Evolutionary conservation across 2,329 filamentous ascomycete species (phyloP), one percentile per base, ranked within the genome.

Genomic region (Lecanosticta acicola): DNA sequence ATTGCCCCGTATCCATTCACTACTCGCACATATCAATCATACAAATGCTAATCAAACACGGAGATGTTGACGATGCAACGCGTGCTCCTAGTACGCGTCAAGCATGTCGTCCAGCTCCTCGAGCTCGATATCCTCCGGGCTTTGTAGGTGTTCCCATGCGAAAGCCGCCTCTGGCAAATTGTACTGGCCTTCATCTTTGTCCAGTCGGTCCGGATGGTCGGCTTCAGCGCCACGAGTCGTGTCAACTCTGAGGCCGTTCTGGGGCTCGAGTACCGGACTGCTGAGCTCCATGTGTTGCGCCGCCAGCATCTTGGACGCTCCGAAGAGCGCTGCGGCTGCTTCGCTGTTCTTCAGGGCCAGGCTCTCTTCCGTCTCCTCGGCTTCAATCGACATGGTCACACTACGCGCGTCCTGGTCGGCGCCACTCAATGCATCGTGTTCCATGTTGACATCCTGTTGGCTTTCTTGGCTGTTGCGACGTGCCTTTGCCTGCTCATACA

Each of bases 71-170:
- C 37, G n/a, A n/a, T n/a, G n/a, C n/a, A n/a, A 18, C 17, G 16
- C 8, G n/a, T 19, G n/a, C 39, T 41, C 32, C 38, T 57, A 65
- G 39, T 63, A 66, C 26, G 56, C 83, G 62, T 86, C 83, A 60
- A 96, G 79, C 65, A 96, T 78, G 58, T 85, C 81, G 62, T 97
- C 91, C 18, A 97, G 81, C 73, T 98, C 93, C 38, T 95, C 88
- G 39, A 97, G 79, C 66, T 94, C 89, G 57, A 97, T 84, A 54
- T 82, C 85, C 71, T 97, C 93, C 1, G 90, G 89, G 63, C 83
- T 88, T 63, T 76, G 75, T 60, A 80, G 47, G 17, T 45, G 55
- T 13, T 64, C 63, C 61, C 60, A 64, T 2, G 48, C 52, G 50
- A 68, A 53, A 55, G 62, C 33, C 49, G 53, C 26, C 57, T 67